These are phyloP conservation scores for Colletotrichum gloeosporioides DNA, from an alignment of 2,329 filamentous ascomycete species.

Conservation along the genomic window DNA sequence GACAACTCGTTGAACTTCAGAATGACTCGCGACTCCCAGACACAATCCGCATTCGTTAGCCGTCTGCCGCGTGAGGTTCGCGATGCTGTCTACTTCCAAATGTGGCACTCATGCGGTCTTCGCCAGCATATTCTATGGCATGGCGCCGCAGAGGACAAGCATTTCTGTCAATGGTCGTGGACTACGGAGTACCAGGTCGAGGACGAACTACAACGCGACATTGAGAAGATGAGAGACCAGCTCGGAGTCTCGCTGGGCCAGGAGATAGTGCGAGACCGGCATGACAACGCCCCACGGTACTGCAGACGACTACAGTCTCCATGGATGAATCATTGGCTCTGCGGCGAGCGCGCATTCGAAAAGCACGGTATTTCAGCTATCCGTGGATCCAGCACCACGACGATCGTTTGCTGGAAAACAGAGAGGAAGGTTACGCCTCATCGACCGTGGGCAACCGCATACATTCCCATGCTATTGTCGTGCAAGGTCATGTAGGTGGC, in stretches of 20 bases:
- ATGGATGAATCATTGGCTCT: conserved; percentile 10
- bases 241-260: neutral
- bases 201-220: neutral
- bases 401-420: neutral
- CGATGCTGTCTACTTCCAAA: conserved; percentile 19
- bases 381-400: neutral
- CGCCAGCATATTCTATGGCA: conserved; percentile 20
- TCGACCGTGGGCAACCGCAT: neutral
- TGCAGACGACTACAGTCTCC: neutral
- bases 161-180: conserved; percentile 21
- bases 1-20: neutral
- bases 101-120: conserved; percentile 14
- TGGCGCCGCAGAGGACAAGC: neutral
- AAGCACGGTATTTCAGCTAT: neutral
- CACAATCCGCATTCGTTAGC: conserved; percentile 1
- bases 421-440: neutral
- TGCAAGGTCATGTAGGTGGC: conserved; percentile 2
- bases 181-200: conserved; percentile 2
- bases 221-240: neutral
- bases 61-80: conserved; percentile 18
- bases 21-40: neutral
- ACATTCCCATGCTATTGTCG: conserved; percentile 1
- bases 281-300: neutral
- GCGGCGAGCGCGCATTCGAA: neutral
- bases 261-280: neutral